phyloP scores from a whole-genome alignment of 2,329 filamentous ascomycete species.

The Cercospora nicotianae region DNA sequence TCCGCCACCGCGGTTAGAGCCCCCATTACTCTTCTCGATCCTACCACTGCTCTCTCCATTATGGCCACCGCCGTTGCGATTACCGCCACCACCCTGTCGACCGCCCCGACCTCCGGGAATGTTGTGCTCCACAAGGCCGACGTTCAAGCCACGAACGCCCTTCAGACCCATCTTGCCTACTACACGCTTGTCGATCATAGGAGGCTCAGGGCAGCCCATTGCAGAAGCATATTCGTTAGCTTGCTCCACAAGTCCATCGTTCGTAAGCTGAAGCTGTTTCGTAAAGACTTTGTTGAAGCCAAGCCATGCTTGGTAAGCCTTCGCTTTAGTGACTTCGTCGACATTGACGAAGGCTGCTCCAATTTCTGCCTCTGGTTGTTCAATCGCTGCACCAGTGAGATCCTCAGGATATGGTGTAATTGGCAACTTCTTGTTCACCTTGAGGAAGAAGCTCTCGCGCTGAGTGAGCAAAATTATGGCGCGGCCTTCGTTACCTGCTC shows the following conservation, averaged over 20 bases:
- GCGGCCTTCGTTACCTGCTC: slow-evolving; percentile 71
- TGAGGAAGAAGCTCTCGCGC: slow-evolving; percentile 54
- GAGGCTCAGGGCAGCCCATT: slow-evolving; percentile 49
- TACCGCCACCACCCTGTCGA: slow-evolving; percentile 1
- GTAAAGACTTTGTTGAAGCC: slow-evolving; percentile 50
- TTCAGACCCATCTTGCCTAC: slow-evolving; percentile 53
- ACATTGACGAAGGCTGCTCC: slow-evolving; percentile 38
- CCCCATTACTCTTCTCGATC: slow-evolving; percentile 9
- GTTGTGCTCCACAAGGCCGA: slow-evolving; percentile 25
- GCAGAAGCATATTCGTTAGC: slow-evolving; percentile 47
- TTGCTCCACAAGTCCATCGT: slow-evolving; percentile 43
- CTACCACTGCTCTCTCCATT: slow-evolving; percentile 5
- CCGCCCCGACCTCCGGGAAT: slow-evolving; percentile 6
- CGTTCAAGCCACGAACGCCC: slow-evolving; percentile 46
- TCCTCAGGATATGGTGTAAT: slow-evolving; percentile 52
- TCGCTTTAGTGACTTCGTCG: slow-evolving; percentile 44
- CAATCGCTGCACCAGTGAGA: slow-evolving; percentile 40
- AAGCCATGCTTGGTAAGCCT: slow-evolving; percentile 50
- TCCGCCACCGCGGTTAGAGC: slow-evolving; percentile 4
- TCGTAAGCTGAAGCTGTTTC: slow-evolving; percentile 45
- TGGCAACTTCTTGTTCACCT: slow-evolving; percentile 50
- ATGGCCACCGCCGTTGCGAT: slow-evolving; percentile 1
- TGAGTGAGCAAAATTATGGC: slow-evolving; percentile 56
- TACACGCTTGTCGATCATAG: slow-evolving; percentile 47
- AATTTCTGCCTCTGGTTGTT: slow-evolving; percentile 27